phyloP scores from a whole-genome alignment of 108 stramenopile species.

The Heterococcus sp. region DNA sequence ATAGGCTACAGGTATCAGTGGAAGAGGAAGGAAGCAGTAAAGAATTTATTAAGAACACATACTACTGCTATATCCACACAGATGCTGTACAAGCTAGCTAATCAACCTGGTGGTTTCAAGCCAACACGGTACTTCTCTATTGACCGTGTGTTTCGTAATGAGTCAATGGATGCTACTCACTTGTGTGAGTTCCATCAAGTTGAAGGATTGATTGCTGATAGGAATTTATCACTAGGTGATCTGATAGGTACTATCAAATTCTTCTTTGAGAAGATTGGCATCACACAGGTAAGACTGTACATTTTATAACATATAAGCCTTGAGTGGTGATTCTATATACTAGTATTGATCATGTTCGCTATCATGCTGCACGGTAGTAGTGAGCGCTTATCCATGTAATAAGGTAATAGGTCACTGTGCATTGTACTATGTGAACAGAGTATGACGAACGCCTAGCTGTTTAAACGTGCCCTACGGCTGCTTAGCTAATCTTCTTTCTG shows the following conservation, averaged over 20 bases:
- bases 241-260: slow-evolving; percentile 96
- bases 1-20: slow-evolving; percentile 81
- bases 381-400: no score
- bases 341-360: no score
- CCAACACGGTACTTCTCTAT: slow-evolving; percentile 94
- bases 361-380: no score
- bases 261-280: slow-evolving; percentile 96
- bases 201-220: slow-evolving; percentile 98
- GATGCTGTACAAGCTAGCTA: slow-evolving; percentile 44
- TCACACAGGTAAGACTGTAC: slow-evolving; percentile 14
- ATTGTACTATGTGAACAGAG: no score
- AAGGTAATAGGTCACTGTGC: no score
- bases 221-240: slow-evolving; percentile 90
- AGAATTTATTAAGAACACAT: slow-evolving; percentile 95
- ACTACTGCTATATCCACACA: slow-evolving; percentile 88
- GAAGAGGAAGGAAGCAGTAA: slow-evolving; percentile 78
- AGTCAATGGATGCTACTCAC: slow-evolving; percentile 99
- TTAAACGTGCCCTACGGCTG: neutral
- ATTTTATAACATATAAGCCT: no score
- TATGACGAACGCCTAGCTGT: neutral
- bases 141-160: slow-evolving; percentile 99
- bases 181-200: slow-evolving; percentile 98
- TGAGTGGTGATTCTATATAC: no score
- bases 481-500: neutral
- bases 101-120: slow-evolving; percentile 80